phyloP scores from a whole-genome alignment of 352 stramenopile genomes.

The Phytophthora sp. region DNA sequence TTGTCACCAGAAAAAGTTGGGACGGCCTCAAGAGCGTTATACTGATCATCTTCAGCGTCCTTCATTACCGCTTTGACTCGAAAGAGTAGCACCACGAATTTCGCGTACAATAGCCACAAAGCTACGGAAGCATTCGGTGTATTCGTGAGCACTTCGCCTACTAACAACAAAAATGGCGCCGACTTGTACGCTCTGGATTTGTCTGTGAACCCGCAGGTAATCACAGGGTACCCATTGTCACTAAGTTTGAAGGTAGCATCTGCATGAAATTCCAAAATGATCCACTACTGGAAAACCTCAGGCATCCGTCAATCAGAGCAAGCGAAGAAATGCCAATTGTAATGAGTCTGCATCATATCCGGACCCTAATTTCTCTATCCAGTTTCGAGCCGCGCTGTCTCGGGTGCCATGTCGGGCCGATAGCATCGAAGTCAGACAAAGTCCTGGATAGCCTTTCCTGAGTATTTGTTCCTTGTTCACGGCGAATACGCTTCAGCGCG shows the following conservation, averaged over 20 bases:
- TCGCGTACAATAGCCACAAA: not conserved
- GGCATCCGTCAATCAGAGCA: conserved; percentile 1
- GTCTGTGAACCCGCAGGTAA: conserved; percentile 7
- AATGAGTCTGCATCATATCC: conserved; percentile 3
- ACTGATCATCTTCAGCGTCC: conserved; percentile 2
- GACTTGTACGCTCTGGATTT: conserved; percentile 5
- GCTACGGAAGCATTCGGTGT: conserved; percentile 8
- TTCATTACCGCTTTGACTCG: not conserved
- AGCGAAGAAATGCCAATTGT: conserved; percentile 3
- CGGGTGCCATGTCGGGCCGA: not conserved
- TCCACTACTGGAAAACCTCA: not conserved
- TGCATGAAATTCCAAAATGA: not conserved
- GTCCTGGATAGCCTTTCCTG: not conserved
- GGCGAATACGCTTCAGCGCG: conserved; percentile 3
- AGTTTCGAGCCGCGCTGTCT: not conserved
- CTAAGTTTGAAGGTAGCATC: conserved; percentile 14
- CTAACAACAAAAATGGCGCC: conserved; percentile 6
- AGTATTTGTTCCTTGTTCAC: conserved; percentile 7
- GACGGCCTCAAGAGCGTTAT: not conserved
- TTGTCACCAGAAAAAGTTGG: not conserved
- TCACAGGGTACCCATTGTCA: conserved; percentile 2
- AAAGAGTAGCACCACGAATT: not conserved
- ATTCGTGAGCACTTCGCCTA: not conserved
- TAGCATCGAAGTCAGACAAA: conserved; percentile 5
- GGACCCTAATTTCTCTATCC: not conserved